Evolutionary conservation across 192 early-diverging fungal species (phyloP), one percentile per base, ranked within the genome.

Genomic region (Coemansia sp.): DNA sequence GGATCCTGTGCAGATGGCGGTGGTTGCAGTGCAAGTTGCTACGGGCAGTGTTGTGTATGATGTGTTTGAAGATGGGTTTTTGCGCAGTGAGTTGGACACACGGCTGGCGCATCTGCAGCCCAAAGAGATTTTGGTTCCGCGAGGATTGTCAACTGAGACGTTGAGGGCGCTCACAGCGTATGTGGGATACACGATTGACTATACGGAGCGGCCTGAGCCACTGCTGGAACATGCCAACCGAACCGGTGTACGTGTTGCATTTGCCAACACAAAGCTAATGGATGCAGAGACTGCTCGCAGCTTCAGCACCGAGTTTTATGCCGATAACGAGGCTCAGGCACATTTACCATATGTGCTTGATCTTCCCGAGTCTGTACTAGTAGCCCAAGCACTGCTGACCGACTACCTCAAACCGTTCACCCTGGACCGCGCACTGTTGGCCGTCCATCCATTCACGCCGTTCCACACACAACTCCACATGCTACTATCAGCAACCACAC

Each of bases 401-500:
- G 79, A 85, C 42, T 82, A 87, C 37, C 57, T 86, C 59, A 55
- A n/a, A 40, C 50, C 71, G 62, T 65, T 77, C 20, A 66, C 66
- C 0, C 65, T 86, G 52, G 57, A 71, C 4, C 67, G 60, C 4
- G 74, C 66, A 2, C 40, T 87, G 46, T 77, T 81, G 5, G 74
- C 89, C 0, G 47, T 87, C 59, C 71, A 77, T 25, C 57, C 68
- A 2, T 96, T 97, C 68, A 89, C 91, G 59, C 95, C 94, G 15
- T 87, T 96, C 49, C 85, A 88, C 40, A 86, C 90, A 7, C 75
- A 81, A 1, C 76, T 84, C 5, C 90, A 89, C 22, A 83, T 98
- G 42, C 83, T 96, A 11, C 74, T 99, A 15, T 94, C 97, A 52
- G 94, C 92, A 4, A 92, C 94, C 42, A 93, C 97, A 0, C 75